These are phyloP conservation scores for Crithidia mellificae DNA, from an alignment of 208 protist species.

Conservation along the genomic window DNA sequence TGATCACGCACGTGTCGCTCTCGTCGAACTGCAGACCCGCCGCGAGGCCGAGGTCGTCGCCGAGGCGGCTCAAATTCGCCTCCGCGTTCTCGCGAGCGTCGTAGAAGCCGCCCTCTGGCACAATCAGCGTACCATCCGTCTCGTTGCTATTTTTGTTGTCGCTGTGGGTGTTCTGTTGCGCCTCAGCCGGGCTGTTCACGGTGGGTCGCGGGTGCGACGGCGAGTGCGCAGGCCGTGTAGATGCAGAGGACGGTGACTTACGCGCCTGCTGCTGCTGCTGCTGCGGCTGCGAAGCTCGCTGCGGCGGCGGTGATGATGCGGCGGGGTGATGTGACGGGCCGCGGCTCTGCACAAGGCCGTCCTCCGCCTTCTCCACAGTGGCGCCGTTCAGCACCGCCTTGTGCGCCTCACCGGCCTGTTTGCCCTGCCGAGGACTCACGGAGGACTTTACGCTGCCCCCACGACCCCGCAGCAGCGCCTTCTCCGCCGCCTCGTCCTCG, in stretches of 20 bases:
- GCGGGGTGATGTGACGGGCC: conserved; percentile 1
- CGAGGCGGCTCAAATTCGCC: conserved; percentile 59
- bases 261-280: background rate
- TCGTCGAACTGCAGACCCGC: conserved; percentile 55
- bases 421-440: background rate
- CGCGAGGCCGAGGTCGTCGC: conserved; percentile 57
- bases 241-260: background rate
- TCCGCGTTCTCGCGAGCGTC: conserved; percentile 58
- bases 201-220: background rate
- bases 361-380: background rate
- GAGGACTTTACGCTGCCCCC: background rate
- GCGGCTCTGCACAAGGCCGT: conserved; percentile 23
- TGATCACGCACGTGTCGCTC: conserved; percentile 71
- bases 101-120: conserved; percentile 43
- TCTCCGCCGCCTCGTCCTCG: background rate
- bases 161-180: background rate
- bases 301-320: background rate
- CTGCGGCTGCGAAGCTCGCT: background rate
- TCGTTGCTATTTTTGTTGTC: background rate
- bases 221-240: background rate
- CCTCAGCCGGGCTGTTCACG: background rate
- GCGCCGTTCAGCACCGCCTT: too few species aligned
- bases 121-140: conserved; percentile 5
- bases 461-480: background rate
- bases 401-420: background rate